Conservation (phyloP, 345 rosid species). For the Rhizophora mangle region DNA sequence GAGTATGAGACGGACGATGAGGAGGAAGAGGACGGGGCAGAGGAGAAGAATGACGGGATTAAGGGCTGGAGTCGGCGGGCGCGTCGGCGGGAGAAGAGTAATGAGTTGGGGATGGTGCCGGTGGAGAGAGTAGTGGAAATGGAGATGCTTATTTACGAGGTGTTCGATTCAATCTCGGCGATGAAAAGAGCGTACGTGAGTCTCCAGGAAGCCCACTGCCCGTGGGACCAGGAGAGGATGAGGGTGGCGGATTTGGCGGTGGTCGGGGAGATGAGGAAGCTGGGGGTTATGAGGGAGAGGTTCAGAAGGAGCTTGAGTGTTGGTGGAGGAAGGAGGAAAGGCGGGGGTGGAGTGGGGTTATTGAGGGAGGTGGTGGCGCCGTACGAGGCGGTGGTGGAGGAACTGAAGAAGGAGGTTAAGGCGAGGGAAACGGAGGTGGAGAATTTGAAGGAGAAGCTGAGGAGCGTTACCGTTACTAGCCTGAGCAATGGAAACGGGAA, state of each 20-base stretch:
- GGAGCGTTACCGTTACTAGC: constrained; percentile 18
- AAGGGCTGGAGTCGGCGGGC: constrained; percentile 9
- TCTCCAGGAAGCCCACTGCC: constrained; percentile 88
- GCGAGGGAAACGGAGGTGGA: constrained; percentile 62
- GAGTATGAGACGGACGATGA: constrained; percentile 32
- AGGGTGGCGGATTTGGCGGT: constrained; percentile 75
- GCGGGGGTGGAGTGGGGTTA: constrained; percentile 31
- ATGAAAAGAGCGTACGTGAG: constrained; percentile 70
- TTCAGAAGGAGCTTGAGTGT: constrained; percentile 50
- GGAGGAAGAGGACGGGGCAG: constrained; percentile 21
- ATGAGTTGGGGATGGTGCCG: constrained; percentile 19
- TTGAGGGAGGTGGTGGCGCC: constrained; percentile 91
- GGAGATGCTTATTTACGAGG: constrained; percentile 62
- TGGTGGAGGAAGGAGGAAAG: constrained; percentile 21
- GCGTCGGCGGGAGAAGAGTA: constrained; percentile 11
- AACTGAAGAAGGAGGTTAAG: constrained; percentile 78
- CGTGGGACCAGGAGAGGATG: constrained; percentile 96
- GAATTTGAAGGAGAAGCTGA: constrained; percentile 73
- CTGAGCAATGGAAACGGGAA: constrained; percentile 37
- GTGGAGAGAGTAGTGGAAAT: constrained; percentile 43
- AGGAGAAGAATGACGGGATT: constrained; percentile 2
- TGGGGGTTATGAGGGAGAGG: constrained; percentile 67
- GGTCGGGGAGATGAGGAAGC: constrained; percentile 72
- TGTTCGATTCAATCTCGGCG: constrained; percentile 64
- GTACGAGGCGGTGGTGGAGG: constrained; percentile 84